phyloP scores from a whole-genome alignment of 306 rosid species.

The Morella rubra region DNA sequence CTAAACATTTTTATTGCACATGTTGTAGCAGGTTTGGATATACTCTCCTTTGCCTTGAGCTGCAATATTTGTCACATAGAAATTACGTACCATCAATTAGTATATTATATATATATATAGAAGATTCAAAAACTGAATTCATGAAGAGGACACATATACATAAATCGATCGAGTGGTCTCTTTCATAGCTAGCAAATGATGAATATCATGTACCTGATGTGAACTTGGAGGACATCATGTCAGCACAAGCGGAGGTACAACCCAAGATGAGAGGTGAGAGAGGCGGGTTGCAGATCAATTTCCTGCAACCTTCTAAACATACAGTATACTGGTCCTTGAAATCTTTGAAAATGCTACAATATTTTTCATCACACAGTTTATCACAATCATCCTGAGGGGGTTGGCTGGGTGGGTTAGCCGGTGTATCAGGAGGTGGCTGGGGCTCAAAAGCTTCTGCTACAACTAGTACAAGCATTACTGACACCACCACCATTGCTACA shows the following conservation, averaged over 20 bases:
- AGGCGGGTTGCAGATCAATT: not conserved
- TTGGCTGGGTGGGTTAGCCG: too few species aligned
- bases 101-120: not conserved
- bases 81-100: not conserved
- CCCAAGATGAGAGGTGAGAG: not conserved
- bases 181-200: too few species aligned
- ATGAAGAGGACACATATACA: too few species aligned
- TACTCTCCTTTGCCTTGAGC: not conserved
- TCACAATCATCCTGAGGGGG: not conserved
- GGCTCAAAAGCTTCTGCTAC: not conserved
- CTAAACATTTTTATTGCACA: slow-evolving; percentile 3
- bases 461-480: not conserved
- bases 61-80: not conserved
- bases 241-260: not conserved
- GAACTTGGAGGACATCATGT: not conserved
- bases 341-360: not conserved
- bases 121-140: too few species aligned
- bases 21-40: not conserved
- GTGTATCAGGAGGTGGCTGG: too few species aligned
- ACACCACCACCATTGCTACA: not conserved
- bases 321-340: too few species aligned
- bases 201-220: not conserved
- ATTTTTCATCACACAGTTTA: not conserved
- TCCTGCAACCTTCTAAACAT: not conserved
- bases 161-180: too few species aligned